These are phyloP conservation scores for Pseudogymnoascus sp. DNA, from an alignment of 2,329 filamentous ascomycete species.

Conservation along the genomic window DNA sequence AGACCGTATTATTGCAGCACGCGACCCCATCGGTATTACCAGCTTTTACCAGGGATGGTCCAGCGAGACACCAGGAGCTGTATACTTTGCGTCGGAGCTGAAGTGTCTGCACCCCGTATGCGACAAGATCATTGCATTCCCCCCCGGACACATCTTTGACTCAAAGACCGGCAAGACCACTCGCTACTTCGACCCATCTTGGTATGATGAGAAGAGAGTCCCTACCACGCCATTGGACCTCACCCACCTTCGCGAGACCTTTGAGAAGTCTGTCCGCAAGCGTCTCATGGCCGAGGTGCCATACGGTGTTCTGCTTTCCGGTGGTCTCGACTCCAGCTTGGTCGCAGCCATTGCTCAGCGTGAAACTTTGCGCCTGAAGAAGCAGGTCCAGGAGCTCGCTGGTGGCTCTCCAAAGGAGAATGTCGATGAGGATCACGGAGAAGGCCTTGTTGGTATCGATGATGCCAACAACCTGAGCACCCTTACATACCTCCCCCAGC, in stretches of 20 bases:
- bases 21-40: slow-evolving; percentile 94
- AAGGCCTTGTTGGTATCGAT: slow-evolving; percentile 86
- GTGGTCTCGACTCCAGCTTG: slow-evolving; percentile 90
- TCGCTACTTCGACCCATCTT: slow-evolving; percentile 84
- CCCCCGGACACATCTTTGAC: slow-evolving; percentile 92
- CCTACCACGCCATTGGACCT: slow-evolving; percentile 77
- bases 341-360: slow-evolving; percentile 93
- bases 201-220: slow-evolving; percentile 78
- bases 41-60: slow-evolving; percentile 95
- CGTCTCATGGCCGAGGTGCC: slow-evolving; percentile 98
- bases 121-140: slow-evolving; percentile 91
- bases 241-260: slow-evolving; percentile 68
- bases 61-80: slow-evolving; percentile 70
- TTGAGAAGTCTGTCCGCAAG: slow-evolving; percentile 91
- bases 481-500: slow-evolving; percentile 82
- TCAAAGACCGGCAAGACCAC: slow-evolving; percentile 80
- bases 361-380: slow-evolving; percentile 71
- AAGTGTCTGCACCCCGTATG: slow-evolving; percentile 91
- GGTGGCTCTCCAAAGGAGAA: slow-evolving; percentile 40
- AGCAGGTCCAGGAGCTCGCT: slow-evolving; percentile 48
- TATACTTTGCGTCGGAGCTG: slow-evolving; percentile 95
- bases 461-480: slow-evolving; percentile 85
- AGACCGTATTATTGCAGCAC: slow-evolving; percentile 85
- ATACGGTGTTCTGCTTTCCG: slow-evolving; percentile 91
- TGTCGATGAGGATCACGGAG: slow-evolving; percentile 52